Base-by-base conservation (phyloP, 495 filamentous ascomycete genomes). In the Aspergillus bertholletiae region DNA sequence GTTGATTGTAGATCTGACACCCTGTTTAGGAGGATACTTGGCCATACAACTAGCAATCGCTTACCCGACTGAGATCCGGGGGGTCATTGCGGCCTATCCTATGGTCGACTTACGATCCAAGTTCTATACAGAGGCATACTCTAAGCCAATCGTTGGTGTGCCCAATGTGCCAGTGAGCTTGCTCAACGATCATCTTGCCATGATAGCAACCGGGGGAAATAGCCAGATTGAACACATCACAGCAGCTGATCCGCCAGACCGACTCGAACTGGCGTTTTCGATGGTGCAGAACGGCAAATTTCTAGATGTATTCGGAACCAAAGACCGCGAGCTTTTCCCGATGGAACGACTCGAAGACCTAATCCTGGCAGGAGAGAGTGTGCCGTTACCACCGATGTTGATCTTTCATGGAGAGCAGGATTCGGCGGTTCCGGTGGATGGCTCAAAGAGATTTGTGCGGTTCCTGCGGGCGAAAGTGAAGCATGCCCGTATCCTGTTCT, bases 391-490 rank as follows among this genome's bases (percentile, higher is more conserved):
- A n/a, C n/a, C n/a, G n/a, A 48, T 63, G 28, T 60, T 60, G 40
- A 17, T 61, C 0, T 59, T 57, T 7, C 64, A 66, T 41, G 64
- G 64, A 3, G 34, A 34, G 18, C 53, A 64, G 12, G 64, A 66
- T 39, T 56, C 53, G 17, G 58, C 54, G 1, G 64, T 66, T 5
- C 61, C 61, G 4, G 46, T 45, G 20, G 37, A 41, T 3, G 47
- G 57, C 12, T 20, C 57, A 7, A 44, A 18, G 13, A 21, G 6
- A 2, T 59, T 59, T 53, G 35, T 46, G n/a, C 34, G 22, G 7
- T 50, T 54, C 11, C 21, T 64, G n/a, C 34, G 34, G 22, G 24
- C 50, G 24, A 35, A 51, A 2, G 22, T 27, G 39, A 55, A 55
- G 5, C 32, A 51, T 17, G 44, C 54, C 1, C 32, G 47, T 37